phyloP scores from a whole-genome alignment of 73 alveolate species.

The Symbiodinium pilosum region DNA sequence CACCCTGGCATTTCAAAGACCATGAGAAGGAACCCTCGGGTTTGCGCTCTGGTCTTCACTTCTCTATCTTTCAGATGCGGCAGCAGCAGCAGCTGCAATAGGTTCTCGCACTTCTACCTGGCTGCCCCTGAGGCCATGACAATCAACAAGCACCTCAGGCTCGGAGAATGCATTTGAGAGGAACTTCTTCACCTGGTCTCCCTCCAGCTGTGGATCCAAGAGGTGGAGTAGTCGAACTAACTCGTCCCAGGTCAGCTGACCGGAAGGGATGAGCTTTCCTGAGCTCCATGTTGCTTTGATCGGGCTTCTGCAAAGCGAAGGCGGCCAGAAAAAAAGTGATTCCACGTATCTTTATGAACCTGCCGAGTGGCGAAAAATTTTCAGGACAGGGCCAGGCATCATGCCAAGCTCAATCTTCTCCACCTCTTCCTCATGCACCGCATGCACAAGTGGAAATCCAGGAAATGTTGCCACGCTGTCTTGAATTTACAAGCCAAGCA shows the following conservation, averaged over 20 bases:
- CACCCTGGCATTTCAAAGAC: too few relatives aligned
- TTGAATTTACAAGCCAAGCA: too few relatives aligned
- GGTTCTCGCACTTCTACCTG: too few relatives aligned
- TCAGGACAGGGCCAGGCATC: slow-evolving; percentile 15
- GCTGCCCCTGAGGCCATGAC: not conserved
- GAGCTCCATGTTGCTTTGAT: not conserved
- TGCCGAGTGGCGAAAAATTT: not conserved
- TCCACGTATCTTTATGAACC: too few relatives aligned
- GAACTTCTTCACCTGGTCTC: not conserved
- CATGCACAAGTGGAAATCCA: too few relatives aligned
- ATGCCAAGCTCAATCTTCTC: slow-evolving; percentile 7
- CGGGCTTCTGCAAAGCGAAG: not conserved
- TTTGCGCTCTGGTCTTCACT: too few relatives aligned
- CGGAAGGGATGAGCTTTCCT: slow-evolving; percentile 52
- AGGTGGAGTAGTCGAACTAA: not conserved
- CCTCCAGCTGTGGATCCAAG: slow-evolving; percentile 7
- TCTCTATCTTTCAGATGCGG: too few relatives aligned
- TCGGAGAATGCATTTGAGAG: not conserved
- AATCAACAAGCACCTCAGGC: not conserved
- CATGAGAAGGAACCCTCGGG: too few relatives aligned
- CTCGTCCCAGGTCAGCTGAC: slow-evolving; percentile 14
- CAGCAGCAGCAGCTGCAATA: too few relatives aligned
- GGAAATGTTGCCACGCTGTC: too few relatives aligned
- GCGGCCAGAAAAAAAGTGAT: not conserved
- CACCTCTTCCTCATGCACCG: slow-evolving; percentile 31